A percentile compares a stretch with the other conserved stretches of the same genome.
phyloP scores from a whole-genome alignment of 2,329 filamentous ascomycete species.

The Cladosporium sp. region DNA sequence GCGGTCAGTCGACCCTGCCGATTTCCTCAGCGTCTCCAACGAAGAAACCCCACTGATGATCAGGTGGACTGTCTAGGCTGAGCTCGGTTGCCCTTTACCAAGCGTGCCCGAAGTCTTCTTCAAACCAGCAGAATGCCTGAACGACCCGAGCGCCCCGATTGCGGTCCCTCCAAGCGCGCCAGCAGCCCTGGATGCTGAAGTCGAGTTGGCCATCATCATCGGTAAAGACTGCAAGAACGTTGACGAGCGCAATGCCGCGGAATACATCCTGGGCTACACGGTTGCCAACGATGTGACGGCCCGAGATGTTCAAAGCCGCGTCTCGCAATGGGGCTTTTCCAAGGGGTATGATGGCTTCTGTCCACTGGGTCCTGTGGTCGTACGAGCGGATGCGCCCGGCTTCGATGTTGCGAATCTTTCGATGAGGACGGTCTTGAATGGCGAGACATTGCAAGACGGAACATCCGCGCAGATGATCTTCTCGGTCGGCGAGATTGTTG shows the following conservation, averaged over 20 bases:
- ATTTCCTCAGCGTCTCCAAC: no score
- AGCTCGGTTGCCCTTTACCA: slow-evolving; percentile 51
- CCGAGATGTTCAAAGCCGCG: slow-evolving; percentile 52
- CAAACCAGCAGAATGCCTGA: slow-evolving; percentile 53
- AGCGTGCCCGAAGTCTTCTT: slow-evolving; percentile 52
- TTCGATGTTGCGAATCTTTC: slow-evolving; percentile 1
- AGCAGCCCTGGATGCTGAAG: slow-evolving; percentile 50
- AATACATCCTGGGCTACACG: slow-evolving; percentile 62
- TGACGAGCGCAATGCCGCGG: slow-evolving; percentile 53
- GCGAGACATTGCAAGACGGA: slow-evolving; percentile 47
- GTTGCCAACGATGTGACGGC: slow-evolving; percentile 61
- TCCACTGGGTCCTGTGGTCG: slow-evolving; percentile 41
- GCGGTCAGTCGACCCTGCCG: slow-evolving; percentile 28
- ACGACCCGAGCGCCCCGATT: slow-evolving; percentile 50
- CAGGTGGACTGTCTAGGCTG: no score
- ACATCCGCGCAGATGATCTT: slow-evolving; percentile 51
- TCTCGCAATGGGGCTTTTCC: slow-evolving; percentile 55
- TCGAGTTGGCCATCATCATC: slow-evolving; percentile 57
- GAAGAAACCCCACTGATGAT: no score
- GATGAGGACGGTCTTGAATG: slow-evolving; percentile 38
- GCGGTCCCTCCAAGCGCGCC: slow-evolving; percentile 53
- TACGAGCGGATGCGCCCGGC: slow-evolving; percentile 5
- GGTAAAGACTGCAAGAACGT: slow-evolving; percentile 53
- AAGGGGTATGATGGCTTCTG: slow-evolving; percentile 57
- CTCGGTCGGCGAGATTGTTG: slow-evolving; percentile 43